A percentile compares a stretch with the other conserved stretches of the same genome.
Evolutionary conservation across 2,329 filamentous ascomycete species (phyloP).

Genomic region (Coniella vitis): DNA sequence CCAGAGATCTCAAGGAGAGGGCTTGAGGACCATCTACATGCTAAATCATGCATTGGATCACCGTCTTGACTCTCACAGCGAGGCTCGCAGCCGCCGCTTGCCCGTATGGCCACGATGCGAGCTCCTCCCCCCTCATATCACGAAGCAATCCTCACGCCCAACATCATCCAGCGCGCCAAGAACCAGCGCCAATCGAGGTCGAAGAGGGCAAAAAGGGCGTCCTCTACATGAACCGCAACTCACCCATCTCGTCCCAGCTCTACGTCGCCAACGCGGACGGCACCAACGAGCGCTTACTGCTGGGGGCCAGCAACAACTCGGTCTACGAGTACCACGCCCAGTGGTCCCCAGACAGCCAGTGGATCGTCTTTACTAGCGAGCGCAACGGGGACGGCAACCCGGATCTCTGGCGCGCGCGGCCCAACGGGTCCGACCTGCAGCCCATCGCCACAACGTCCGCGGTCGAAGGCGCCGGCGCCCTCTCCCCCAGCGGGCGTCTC

Average conservation of each 20-base stretch:
- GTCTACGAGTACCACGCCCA: slow-evolving; percentile 32
- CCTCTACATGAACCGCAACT: slow-evolving; percentile 19
- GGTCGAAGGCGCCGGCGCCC: slow-evolving; percentile 29
- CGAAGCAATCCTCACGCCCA: background rate
- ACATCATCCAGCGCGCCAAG: background rate
- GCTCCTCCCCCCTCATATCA: background rate
- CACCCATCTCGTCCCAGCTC: slow-evolving; percentile 14
- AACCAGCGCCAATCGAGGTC: background rate
- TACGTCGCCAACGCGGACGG: slow-evolving; percentile 32
- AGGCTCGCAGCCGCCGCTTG: background rate
- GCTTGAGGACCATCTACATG: too few species aligned
- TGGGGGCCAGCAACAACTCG: slow-evolving; percentile 20
- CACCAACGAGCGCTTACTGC: slow-evolving; percentile 28
- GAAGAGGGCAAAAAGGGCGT: slow-evolving; percentile 8
- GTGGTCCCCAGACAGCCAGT: slow-evolving; percentile 32
- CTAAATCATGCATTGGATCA: background rate
- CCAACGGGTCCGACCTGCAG: slow-evolving; percentile 29
- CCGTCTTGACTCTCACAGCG: background rate
- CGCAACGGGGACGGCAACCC: slow-evolving; percentile 34
- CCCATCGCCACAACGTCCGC: slow-evolving; percentile 26
- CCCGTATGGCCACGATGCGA: background rate
- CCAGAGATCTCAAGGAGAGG: too few species aligned
- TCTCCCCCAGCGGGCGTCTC: slow-evolving; percentile 31
- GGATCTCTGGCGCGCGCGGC: slow-evolving; percentile 32
- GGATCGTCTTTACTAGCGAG: slow-evolving; percentile 35